Conservation (phyloP, 2,329 filamentous ascomycete genomes). For the Chrysoporthe cubensis region DNA sequence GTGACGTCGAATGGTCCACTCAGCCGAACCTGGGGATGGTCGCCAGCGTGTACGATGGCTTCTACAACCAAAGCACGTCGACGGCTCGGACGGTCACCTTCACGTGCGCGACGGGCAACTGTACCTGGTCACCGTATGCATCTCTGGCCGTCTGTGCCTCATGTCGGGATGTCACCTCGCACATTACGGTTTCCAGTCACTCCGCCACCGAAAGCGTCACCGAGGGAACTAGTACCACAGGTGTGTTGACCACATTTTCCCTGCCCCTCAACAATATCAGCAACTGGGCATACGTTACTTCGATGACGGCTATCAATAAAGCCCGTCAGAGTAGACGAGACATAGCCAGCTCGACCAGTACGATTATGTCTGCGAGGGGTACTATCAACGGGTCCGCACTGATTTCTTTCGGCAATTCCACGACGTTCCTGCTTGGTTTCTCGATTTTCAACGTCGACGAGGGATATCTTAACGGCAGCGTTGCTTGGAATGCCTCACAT, state of each 20-base stretch:
- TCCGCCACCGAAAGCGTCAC: background rate
- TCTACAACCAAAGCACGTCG: background rate
- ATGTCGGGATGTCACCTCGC: background rate
- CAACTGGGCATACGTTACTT: background rate
- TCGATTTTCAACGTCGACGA: slow-evolving; percentile 1
- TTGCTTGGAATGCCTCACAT: background rate
- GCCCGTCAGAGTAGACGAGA: background rate
- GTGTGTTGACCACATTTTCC: background rate
- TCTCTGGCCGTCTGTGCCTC: background rate
- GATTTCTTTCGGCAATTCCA: background rate
- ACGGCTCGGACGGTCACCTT: background rate
- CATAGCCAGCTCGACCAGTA: background rate
- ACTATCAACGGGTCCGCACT: background rate
- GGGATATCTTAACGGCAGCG: background rate
- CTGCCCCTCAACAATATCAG: slow-evolving; percentile 3
- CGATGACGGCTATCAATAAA: background rate
- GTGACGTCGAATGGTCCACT: background rate
- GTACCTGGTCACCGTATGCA: slow-evolving; percentile 1
- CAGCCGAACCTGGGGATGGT: slow-evolving; percentile 6
- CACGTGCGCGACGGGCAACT: background rate
- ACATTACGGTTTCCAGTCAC: background rate
- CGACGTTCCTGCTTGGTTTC: background rate
- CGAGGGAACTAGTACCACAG: background rate
- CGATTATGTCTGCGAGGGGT: background rate
- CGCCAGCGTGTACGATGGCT: background rate